phyloP scores from a whole-genome alignment of 2,329 filamentous ascomycete genomes.

The Penicillium thymicola region DNA sequence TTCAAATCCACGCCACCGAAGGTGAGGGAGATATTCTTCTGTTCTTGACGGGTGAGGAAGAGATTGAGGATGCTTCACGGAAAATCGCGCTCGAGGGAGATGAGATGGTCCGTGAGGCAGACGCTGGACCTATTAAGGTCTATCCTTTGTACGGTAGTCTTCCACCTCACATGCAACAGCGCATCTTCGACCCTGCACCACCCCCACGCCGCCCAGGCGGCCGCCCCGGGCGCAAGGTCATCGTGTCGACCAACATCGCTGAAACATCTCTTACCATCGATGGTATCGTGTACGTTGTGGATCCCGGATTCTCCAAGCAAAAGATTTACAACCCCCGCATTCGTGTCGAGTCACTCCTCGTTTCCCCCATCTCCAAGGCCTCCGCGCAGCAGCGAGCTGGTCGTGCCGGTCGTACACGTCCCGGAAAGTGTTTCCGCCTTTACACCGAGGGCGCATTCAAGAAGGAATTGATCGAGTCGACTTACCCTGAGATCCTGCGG shows the following conservation, averaged over 20 bases:
- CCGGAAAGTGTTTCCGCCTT: slow-evolving; percentile 95
- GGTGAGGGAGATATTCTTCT: slow-evolving; percentile 87
- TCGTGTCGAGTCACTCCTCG: slow-evolving; percentile 92
- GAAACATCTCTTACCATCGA: slow-evolving; percentile 98
- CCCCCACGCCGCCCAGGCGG: slow-evolving; percentile 69
- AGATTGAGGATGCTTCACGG: slow-evolving; percentile 93
- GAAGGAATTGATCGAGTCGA: slow-evolving; percentile 96
- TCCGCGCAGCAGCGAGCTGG: slow-evolving; percentile 96
- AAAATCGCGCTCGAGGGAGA: slow-evolving; percentile 90
- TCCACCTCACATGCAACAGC: slow-evolving; percentile 88
- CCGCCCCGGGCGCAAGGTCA: slow-evolving; percentile 85
- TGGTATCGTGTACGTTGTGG: slow-evolving; percentile 98
- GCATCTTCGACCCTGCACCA: slow-evolving; percentile 89
- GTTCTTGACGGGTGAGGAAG: slow-evolving; percentile 96
- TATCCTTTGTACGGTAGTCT: slow-evolving; percentile 94
- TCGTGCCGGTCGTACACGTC: slow-evolving; percentile 97
- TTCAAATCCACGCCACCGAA: slow-evolving; percentile 94
- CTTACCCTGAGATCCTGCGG: slow-evolving; percentile 90
- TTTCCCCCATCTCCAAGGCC: slow-evolving; percentile 95
- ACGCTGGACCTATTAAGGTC: slow-evolving; percentile 82
- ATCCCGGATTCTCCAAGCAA: slow-evolving; percentile 98
- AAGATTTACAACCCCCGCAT: slow-evolving; percentile 98
- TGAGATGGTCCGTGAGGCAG: slow-evolving; percentile 85
- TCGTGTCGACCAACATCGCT: slow-evolving; percentile 95
- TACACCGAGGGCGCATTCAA: slow-evolving; percentile 97